Evolutionary conservation across 2,329 filamentous ascomycete species (phyloP).

Genomic region (Aspergillus candidus): DNA sequence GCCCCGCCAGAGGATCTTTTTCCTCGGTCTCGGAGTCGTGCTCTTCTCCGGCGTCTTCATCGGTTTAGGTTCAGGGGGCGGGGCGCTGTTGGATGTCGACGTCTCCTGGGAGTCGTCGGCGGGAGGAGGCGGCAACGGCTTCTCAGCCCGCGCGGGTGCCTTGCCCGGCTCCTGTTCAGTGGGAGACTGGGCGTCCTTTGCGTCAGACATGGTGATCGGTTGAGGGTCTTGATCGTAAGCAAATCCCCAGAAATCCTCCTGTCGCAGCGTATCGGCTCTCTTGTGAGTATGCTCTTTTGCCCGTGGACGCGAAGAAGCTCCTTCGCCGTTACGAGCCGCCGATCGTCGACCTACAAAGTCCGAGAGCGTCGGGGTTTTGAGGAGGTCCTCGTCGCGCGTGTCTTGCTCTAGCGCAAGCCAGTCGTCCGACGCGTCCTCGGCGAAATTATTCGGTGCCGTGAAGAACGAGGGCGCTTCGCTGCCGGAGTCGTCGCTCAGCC

Average conservation of each 20-base stretch:
- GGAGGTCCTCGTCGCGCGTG: slow-evolving; percentile 31
- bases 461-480: slow-evolving; percentile 65
- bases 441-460: slow-evolving; percentile 36
- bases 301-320: slow-evolving; percentile 19
- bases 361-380: slow-evolving; percentile 36
- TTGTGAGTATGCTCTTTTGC: slow-evolving; percentile 31
- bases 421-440: slow-evolving; percentile 38
- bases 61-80: slow-evolving; percentile 8
- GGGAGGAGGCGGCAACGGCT: slow-evolving; percentile 36
- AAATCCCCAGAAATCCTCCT: slow-evolving; percentile 42
- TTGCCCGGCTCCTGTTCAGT: slow-evolving; percentile 14
- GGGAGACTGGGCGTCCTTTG: slow-evolving; percentile 18
- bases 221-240: slow-evolving; percentile 37
- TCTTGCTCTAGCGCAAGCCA: slow-evolving; percentile 40
- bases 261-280: slow-evolving; percentile 38
- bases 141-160: slow-evolving; percentile 30
- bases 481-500: slow-evolving; percentile 73
- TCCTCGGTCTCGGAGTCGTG: slow-evolving; percentile 46
- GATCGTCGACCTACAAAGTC: slow-evolving; percentile 29
- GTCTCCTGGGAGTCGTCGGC: slow-evolving; percentile 13
- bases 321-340: slow-evolving; percentile 12
- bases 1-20: slow-evolving; percentile 68
- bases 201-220: slow-evolving; percentile 30
- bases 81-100: slow-evolving; percentile 6
- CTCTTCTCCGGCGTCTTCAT: slow-evolving; percentile 13